A percentile compares a stretch with the other conserved stretches of the same genome.
phyloP scores from a whole-genome alignment of 305 asterid species.

The Petunia hybrid region DNA sequence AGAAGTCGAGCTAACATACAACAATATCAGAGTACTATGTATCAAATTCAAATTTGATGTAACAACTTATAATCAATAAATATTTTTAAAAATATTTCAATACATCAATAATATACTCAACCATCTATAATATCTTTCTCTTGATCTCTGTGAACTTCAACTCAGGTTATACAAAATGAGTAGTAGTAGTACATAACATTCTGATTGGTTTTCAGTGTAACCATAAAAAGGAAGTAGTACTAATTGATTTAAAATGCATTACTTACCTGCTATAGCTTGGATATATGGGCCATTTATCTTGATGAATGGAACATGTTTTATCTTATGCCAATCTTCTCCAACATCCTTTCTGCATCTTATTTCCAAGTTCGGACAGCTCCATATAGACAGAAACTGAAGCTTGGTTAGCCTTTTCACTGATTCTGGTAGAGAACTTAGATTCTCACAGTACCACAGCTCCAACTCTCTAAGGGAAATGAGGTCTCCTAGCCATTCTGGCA shows the following conservation, averaged over 20 bases:
- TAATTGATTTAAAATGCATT: constrained; percentile 6
- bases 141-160: not conserved
- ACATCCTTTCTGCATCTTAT: constrained; percentile 38
- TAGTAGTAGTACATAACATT: not conserved
- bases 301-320: constrained; percentile 40
- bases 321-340: constrained; percentile 45
- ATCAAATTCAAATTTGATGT: constrained; percentile 1
- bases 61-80: not conserved
- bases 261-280: constrained; percentile 28
- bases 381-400: constrained; percentile 25
- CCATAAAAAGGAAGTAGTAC: not conserved
- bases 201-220: constrained; percentile 19
- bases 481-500: constrained; percentile 37
- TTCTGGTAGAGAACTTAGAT: constrained; percentile 39
- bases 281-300: constrained; percentile 28
- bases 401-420: constrained; percentile 34
- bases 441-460: not conserved
- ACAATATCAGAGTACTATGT: not conserved
- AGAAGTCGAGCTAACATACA: constrained; percentile 16
- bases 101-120: constrained; percentile 16
- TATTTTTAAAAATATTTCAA: not conserved
- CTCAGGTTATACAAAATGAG: constrained; percentile 1
- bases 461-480: constrained; percentile 32
- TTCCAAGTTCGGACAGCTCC: constrained; percentile 33
- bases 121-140: not conserved